Conservation (phyloP, 257 asterid genomes). For the Penstemon barbatus region DNA sequence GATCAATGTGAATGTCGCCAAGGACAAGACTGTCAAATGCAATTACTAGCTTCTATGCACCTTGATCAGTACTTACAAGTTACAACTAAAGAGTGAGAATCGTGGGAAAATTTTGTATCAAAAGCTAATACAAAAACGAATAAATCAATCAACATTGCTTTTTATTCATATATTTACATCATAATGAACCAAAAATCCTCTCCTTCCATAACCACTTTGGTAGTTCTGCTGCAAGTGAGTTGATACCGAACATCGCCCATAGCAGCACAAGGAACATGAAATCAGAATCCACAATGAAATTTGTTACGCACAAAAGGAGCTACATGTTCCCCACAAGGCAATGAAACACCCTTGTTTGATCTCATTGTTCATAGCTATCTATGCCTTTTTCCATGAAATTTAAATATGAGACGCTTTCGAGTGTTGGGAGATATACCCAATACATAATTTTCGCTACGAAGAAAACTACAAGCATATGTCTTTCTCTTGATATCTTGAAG, state of each 20-base stretch:
- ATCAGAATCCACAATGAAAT: background rate
- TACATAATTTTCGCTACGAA: conserved; percentile 24
- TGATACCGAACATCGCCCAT: background rate
- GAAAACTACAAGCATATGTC: conserved; percentile 19
- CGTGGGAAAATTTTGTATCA: too few relatives aligned
- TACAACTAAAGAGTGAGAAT: too few relatives aligned
- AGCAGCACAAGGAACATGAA: background rate
- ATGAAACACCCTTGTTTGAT: too few relatives aligned
- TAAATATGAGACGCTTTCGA: background rate
- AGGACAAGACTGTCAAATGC: too few relatives aligned
- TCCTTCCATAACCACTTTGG: background rate
- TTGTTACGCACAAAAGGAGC: too few relatives aligned
- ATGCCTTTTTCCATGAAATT: conserved; percentile 21
- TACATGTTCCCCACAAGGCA: too few relatives aligned
- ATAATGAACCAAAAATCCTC: background rate
- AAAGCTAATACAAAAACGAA: too few relatives aligned
- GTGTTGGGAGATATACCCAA: too few relatives aligned
- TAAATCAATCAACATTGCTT: background rate
- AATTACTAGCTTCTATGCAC: too few relatives aligned
- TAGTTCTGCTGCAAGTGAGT: background rate
- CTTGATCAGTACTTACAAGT: too few relatives aligned
- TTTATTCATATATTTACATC: background rate
- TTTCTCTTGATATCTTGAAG: too few relatives aligned
- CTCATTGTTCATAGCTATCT: background rate
- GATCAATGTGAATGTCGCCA: too few relatives aligned